phyloP scores from a whole-genome alignment of 1,284 basidiomycete genomes.

The Cutaneotrichosporon cyanovorans region DNA sequence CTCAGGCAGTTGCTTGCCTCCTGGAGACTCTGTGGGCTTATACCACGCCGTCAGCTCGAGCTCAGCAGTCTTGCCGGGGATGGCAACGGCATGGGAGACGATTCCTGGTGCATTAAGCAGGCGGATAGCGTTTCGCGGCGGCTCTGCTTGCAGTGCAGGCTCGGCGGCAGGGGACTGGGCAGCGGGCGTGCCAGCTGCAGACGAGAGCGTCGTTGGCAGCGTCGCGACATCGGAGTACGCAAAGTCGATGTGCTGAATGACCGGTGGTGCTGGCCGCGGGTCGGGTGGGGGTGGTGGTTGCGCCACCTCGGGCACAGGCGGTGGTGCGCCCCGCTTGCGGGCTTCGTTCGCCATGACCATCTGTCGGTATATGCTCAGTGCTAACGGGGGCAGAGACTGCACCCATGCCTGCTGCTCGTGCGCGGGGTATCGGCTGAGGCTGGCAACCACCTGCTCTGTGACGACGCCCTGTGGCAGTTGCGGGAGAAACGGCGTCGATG shows the following conservation, averaged over 20 bases:
- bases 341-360: slow-evolving; percentile 29
- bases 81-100: slow-evolving; percentile 34
- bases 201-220: not conserved
- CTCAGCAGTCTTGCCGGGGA: slow-evolving; percentile 28
- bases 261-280: not conserved
- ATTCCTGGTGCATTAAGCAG: slow-evolving; percentile 39
- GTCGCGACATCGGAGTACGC: slow-evolving; percentile 2
- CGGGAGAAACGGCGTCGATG: slow-evolving; percentile 20
- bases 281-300: not conserved
- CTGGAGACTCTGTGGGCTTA: not conserved
- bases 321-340: slow-evolving; percentile 20
- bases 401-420: slow-evolving; percentile 40
- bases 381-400: slow-evolving; percentile 26
- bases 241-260: slow-evolving; percentile 16
- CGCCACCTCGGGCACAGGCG: not conserved
- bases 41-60: slow-evolving; percentile 39
- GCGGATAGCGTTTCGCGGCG: slow-evolving; percentile 22
- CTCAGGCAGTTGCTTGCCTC: slow-evolving; percentile 17
- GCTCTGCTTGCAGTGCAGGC: not conserved
- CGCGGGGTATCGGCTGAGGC: slow-evolving; percentile 33
- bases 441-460: slow-evolving; percentile 39
- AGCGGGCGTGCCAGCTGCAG: not conserved
- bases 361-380: slow-evolving; percentile 29
- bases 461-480: slow-evolving; percentile 37
- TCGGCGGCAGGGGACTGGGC: not conserved